A percentile compares a stretch with the other conserved stretches of the same genome.
phyloP scores from a whole-genome alignment of 345 rosid genomes.

The Jatropha curcas region DNA sequence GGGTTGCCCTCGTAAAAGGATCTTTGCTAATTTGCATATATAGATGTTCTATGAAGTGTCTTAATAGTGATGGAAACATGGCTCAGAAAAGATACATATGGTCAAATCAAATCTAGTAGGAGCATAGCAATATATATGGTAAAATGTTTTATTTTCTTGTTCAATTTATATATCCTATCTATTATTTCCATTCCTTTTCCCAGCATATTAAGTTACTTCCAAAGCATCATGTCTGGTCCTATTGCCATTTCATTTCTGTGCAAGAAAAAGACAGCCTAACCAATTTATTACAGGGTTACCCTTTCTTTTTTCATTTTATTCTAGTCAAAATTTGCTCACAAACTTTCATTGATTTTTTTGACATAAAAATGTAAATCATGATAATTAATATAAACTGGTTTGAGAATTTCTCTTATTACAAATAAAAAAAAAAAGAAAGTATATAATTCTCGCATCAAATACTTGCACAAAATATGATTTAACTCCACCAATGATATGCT shows the following conservation, averaged over 20 bases:
- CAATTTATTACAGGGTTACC: not conserved
- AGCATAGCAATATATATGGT: not conserved
- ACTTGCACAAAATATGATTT: no score
- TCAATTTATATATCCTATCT: not conserved
- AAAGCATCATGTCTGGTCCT: not conserved
- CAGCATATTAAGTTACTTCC: not conserved
- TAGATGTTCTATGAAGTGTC: not conserved
- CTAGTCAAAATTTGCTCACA: not conserved
- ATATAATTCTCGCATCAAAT: no score
- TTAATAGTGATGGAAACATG: not conserved
- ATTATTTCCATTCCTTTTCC: not conserved
- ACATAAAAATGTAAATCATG: no score
- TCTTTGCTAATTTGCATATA: not conserved
- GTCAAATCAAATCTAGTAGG: not conserved
- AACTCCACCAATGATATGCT: no score
- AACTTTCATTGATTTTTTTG: no score
- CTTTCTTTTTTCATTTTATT: no score
- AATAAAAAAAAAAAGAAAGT: no score
- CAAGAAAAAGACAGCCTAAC: conserved; percentile 4
- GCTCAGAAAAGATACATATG: not conserved
- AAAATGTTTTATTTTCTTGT: not conserved
- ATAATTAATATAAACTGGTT: no score
- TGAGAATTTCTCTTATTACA: no score
- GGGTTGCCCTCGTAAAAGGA: not conserved
- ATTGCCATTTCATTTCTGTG: not conserved